Base-by-base conservation (phyloP, 2,329 filamentous ascomycete species). In the Colletotrichum limetticola region DNA sequence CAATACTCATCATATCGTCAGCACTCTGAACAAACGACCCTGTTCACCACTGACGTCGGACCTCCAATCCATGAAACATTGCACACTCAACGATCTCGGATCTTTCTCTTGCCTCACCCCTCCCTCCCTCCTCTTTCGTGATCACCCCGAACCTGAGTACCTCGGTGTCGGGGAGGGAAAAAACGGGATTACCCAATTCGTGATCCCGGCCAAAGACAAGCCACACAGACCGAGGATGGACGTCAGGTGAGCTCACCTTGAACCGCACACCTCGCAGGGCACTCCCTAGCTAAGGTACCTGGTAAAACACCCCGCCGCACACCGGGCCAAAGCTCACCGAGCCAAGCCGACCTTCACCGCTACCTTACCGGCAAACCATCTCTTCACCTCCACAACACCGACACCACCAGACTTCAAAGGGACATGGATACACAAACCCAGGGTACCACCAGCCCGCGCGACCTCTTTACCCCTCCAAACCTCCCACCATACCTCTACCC, bases 291-390 rank as follows among this genome's bases (percentile, higher is more conserved):
- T 12, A 12, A 35, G 32, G 32, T 35, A 35, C 32, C 32, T 35
- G 32, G 32, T 35, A 35, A 12, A 35, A 35, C 32, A 35, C 32
- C 16, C 19, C 42, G 42, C 35, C 58, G 22, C 35, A 4, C 57
- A 22, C 42, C 68, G 19, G 58, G 46, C 28, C n/a, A 49, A 26
- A 70, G 32, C 55, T 62, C 68, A 71, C 68, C 68, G 64, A 71
- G 64, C 28, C 60, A 22, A 8, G 24, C 42, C 19, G 5, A 28
- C 42, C 11, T 22, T 22, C n/a, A 7, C 28, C 61, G 30, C 9
- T 12, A 9, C 68, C 68, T 68, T 65, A 55, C n/a, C 63, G 35
- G 52, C 35, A 22, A 42, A 42, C 14, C 37, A 46, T 35, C 24
- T 7, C 32, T 24, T 32, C 22, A n/a, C 32, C 16, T 37, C 19